phyloP scores from a whole-genome alignment of 2,329 filamentous ascomycete species.

The Teratosphaeria destructans region DNA sequence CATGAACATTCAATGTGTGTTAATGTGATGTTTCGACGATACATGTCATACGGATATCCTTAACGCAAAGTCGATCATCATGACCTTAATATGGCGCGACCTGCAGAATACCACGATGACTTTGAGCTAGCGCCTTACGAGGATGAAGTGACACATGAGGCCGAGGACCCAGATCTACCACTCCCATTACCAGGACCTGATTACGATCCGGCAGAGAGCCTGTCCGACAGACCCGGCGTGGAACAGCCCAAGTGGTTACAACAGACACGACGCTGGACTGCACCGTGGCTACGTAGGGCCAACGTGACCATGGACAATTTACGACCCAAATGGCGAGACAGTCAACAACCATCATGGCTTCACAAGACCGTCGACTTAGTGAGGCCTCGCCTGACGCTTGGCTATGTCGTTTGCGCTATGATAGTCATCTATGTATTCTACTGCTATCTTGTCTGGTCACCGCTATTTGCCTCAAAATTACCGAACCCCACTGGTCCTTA shows the following conservation, averaged over 20 bases:
- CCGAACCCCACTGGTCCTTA: constrained; percentile 33
- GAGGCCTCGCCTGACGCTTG: constrained; percentile 1
- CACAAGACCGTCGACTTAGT: neutral
- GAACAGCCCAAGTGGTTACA: neutral
- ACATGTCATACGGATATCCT: neutral
- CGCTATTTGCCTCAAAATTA: constrained; percentile 31
- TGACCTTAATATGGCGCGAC: neutral
- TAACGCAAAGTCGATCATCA: neutral
- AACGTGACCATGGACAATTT: neutral
- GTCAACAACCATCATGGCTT: neutral
- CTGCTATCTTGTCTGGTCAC: constrained; percentile 29
- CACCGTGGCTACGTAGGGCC: neutral
- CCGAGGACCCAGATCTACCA: neutral
- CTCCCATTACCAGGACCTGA: neutral
- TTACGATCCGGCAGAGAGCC: neutral
- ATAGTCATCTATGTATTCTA: constrained; percentile 5
- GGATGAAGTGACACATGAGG: neutral
- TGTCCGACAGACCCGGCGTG: neutral
- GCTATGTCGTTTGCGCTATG: constrained; percentile 1
- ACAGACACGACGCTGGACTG: neutral
- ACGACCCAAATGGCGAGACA: neutral
- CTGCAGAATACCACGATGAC: neutral
- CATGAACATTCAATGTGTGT: too few species aligned
- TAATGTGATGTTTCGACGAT: neutral
- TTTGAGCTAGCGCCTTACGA: neutral